phyloP scores from a whole-genome alignment of 2,329 filamentous ascomycete species.

The Lasiodiplodia gonubiensis region DNA sequence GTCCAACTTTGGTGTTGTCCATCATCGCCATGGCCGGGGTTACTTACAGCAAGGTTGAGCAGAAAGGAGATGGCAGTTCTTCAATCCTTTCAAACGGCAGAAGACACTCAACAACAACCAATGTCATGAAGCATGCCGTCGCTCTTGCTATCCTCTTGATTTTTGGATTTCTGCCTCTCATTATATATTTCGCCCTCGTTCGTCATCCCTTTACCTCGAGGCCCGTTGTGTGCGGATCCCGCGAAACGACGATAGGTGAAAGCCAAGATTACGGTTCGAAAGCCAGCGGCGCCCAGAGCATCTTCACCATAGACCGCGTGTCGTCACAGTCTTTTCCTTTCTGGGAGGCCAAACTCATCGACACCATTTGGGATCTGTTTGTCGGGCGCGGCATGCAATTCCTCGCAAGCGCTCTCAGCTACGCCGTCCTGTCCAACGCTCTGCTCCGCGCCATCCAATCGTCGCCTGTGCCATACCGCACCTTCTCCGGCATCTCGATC shows the following conservation, averaged over 20 bases:
- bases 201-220: neutral
- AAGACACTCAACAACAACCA: neutral
- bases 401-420: constrained; percentile 38
- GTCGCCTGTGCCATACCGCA: constrained; percentile 41
- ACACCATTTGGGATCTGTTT: constrained; percentile 43
- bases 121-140: neutral
- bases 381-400: constrained; percentile 43
- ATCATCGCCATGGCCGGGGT: neutral
- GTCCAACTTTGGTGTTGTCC: neutral
- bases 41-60: neutral
- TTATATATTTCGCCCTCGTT: neutral
- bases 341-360: constrained; percentile 42
- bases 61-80: neutral
- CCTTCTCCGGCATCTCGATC: constrained; percentile 41
- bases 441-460: constrained; percentile 43
- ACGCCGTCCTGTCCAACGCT: constrained; percentile 42
- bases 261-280: neutral
- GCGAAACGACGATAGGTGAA: neutral
- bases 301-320: constrained; percentile 40
- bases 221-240: neutral
- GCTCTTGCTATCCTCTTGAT: neutral
- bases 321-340: constrained; percentile 38
- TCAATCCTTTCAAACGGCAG: too few species aligned
- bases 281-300: constrained; percentile 14
- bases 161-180: neutral